Evolutionary conservation across 345 rosid genomes (phyloP).

Genomic region (Eutrema japonicum): DNA sequence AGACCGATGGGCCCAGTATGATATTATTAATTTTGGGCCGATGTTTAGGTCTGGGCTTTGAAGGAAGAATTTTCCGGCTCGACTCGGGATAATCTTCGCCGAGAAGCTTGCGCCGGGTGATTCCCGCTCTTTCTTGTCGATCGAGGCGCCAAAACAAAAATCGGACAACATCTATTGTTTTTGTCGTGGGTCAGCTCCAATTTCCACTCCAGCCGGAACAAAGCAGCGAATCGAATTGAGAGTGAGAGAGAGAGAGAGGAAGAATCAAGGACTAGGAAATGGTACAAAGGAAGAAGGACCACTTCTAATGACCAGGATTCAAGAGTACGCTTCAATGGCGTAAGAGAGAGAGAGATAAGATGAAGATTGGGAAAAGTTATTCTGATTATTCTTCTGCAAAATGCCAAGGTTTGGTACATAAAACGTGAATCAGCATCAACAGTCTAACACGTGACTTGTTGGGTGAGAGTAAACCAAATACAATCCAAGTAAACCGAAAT

Average conservation of each 20-base stretch:
- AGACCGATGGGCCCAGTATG: not conserved
- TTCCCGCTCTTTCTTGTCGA: conserved; percentile 34
- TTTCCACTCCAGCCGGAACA: not conserved
- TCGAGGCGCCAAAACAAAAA: conserved; percentile 31
- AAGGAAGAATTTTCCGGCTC: not conserved
- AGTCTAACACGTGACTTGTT: too few species aligned
- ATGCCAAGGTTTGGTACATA: too few species aligned
- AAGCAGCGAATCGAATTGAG: conserved; percentile 12
- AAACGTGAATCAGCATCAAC: too few species aligned
- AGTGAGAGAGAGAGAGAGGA: not conserved
- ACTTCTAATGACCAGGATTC: too few species aligned
- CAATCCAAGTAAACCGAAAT: too few species aligned
- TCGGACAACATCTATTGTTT: not conserved
- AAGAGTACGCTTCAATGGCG: too few species aligned
- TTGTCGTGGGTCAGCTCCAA: not conserved
- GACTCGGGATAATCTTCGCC: not conserved
- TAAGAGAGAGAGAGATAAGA: not conserved
- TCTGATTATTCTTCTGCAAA: too few species aligned
- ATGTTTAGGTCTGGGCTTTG: not conserved
- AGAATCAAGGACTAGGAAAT: too few species aligned
- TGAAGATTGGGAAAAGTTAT: too few species aligned
- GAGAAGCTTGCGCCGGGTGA: not conserved
- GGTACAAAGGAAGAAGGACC: too few species aligned
- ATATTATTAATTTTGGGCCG: not conserved
- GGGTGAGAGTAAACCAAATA: too few species aligned